Evolutionary conservation across 2,329 filamentous ascomycete genomes (phyloP), one percentile per base, ranked within the genome.

Genomic region (Fusarium lyarnte): DNA sequence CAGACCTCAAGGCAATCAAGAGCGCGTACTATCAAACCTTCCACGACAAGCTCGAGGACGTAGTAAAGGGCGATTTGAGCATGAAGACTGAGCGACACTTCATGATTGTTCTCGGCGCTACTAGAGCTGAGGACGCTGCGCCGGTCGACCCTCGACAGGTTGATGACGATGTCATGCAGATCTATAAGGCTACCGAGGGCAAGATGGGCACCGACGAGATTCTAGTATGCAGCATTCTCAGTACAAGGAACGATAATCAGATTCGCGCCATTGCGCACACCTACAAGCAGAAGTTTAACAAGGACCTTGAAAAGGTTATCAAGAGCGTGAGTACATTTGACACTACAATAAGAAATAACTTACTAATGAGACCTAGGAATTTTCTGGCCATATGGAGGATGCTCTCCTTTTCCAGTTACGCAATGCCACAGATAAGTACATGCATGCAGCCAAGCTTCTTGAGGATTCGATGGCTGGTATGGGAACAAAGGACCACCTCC

Each of bases 371-470:
- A 8, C 65, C 13, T 67, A 91, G 84, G 91, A 96, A 77, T 98
- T 98, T 82, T 93, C 91, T 0, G 95, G 95, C 2, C 95, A 98
- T 79, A 98, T 98, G 94, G 87, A 95, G 80, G 89, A 93, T 21
- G 94, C 94, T 0, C 87, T 98, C 2, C 83, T 96, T 31, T 91
- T 90, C 79, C 94, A 97, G 81, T 84, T 98, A n/a, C 88, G 88
- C 16, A 87, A 91, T 17, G 95, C 93, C 6, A 84, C 89, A 10
- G 94, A 98, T 82, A 93, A 92, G 73, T 94, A 93, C 65, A 92
- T 93, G 86, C 91, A 94, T 73, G 95, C 97, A 76, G 96, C 95
- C 1, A 84, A 88, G 27, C 85, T 94, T 8, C 86, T 98, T n/a
- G 94, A 98, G 79, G 92, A 93, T 19, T 87, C 92, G 21, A 98